phyloP scores from a whole-genome alignment of 495 filamentous ascomycete species.

The Aspergillus leporis region DNA sequence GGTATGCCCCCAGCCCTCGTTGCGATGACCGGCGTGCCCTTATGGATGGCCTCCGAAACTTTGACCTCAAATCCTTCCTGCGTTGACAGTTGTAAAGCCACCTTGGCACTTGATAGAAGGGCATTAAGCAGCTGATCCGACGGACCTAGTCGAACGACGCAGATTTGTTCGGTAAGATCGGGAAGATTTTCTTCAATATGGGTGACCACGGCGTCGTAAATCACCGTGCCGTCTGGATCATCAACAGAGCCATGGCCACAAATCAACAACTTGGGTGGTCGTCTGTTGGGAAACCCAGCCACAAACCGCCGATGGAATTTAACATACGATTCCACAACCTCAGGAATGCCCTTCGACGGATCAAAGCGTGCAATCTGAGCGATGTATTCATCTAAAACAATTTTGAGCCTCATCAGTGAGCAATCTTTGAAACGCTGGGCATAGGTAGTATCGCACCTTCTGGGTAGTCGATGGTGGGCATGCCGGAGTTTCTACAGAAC shows the following conservation, averaged over 20 bases:
- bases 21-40: constrained; percentile 80
- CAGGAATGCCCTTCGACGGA: constrained; percentile 81
- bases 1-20: constrained; percentile 80
- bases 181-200: constrained; percentile 60
- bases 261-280: constrained; percentile 73
- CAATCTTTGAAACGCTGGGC: background rate
- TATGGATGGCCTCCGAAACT: constrained; percentile 84
- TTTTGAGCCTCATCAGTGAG: background rate
- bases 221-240: constrained; percentile 74
- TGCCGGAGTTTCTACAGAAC: constrained; percentile 54
- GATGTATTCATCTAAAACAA: constrained; percentile 64
- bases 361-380: constrained; percentile 85
- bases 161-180: constrained; percentile 58
- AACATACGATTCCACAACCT: constrained; percentile 75
- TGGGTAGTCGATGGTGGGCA: constrained; percentile 67
- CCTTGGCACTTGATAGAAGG: constrained; percentile 69
- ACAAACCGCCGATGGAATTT: constrained; percentile 65
- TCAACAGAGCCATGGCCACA: constrained; percentile 83
- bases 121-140: constrained; percentile 82
- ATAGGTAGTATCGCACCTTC: constrained; percentile 41
- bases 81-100: constrained; percentile 78
- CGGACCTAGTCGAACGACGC: constrained; percentile 75
- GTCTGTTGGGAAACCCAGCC: constrained; percentile 37
- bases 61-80: constrained; percentile 90
- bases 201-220: constrained; percentile 70